Conservation (phyloP, 2,329 filamentous ascomycete genomes). For the Rhinocladiella mackenziei region DNA sequence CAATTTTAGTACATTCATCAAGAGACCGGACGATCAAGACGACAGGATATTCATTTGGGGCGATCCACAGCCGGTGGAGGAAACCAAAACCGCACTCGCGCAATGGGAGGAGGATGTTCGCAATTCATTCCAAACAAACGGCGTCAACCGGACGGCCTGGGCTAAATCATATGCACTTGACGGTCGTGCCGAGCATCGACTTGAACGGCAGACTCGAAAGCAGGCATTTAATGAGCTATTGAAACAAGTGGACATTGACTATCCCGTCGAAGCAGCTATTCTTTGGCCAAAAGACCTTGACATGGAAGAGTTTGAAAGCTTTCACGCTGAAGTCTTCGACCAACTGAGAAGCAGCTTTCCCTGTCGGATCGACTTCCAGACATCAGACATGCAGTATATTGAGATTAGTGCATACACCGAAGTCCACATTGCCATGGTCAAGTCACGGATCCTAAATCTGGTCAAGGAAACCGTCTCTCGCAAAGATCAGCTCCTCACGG, state of each 20-base stretch:
- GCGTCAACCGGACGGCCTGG: constrained; percentile 11
- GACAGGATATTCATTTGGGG: constrained; percentile 26
- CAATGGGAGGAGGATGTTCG: constrained; percentile 21
- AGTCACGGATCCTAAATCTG: constrained; percentile 22
- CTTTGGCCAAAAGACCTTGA: constrained; percentile 28
- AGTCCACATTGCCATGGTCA: constrained; percentile 13
- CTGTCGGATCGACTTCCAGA: constrained; percentile 19
- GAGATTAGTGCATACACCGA: constrained; percentile 18
- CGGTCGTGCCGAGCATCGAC: constrained; percentile 26
- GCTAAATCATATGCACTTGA: constrained; percentile 22
- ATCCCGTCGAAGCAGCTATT: constrained; percentile 20
- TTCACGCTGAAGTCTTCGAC: constrained; percentile 16
- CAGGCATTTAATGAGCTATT: constrained; percentile 12
- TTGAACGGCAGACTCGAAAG: constrained; percentile 11
- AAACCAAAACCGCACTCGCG: constrained; percentile 13
- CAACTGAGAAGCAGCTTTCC: constrained; percentile 13
- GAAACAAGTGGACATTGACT: constrained; percentile 13
- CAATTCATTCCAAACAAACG: constrained; percentile 1
- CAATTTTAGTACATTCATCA: constrained; percentile 21
- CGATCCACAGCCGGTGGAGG: constrained; percentile 11
- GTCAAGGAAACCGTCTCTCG: constrained; percentile 26
- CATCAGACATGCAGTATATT: constrained; percentile 6
- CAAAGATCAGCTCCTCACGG: constrained; percentile 18
- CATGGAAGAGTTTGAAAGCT: constrained; percentile 22
- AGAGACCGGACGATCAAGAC: constrained; percentile 12